These are phyloP conservation scores for Trichoderma sp. DNA, from an alignment of 2,329 filamentous ascomycete genomes.

Conservation along the genomic window DNA sequence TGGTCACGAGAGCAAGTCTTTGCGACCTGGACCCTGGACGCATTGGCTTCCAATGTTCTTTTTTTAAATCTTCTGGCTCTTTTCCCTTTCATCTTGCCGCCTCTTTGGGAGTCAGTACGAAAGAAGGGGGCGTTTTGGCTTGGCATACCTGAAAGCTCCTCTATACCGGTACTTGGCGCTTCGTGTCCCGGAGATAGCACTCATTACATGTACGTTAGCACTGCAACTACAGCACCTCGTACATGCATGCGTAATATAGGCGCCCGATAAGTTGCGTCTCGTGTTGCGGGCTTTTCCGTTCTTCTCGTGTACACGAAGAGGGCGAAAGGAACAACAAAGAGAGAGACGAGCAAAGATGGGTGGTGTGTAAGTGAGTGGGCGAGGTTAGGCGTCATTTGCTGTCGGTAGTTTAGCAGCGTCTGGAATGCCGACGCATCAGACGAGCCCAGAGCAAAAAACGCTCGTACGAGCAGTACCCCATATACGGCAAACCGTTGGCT, in stretches of 20 bases:
- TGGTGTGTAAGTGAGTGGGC: background rate
- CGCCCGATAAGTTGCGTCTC: constrained; percentile 1
- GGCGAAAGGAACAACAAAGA: background rate
- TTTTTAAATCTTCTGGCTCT: background rate
- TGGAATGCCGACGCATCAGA: background rate
- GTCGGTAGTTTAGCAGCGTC: background rate
- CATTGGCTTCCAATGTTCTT: background rate
- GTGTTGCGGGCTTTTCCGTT: constrained; percentile 9
- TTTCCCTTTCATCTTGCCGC: background rate
- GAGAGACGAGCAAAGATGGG: background rate
- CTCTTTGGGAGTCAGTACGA: background rate
- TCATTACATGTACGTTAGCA: background rate
- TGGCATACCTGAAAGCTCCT: background rate
- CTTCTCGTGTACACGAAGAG: background rate
- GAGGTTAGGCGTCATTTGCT: background rate
- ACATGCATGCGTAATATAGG: background rate
- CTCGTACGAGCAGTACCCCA: background rate
- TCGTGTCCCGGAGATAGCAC: background rate
- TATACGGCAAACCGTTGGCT: background rate
- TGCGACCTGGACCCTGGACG: background rate
- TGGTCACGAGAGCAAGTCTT: background rate
- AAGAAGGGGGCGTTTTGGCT: background rate
- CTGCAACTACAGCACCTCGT: background rate
- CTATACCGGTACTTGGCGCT: background rate
- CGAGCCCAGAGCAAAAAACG: background rate